Base-by-base conservation (phyloP, 495 filamentous ascomycete genomes). In the Hypoxylon fragiforme region DNA sequence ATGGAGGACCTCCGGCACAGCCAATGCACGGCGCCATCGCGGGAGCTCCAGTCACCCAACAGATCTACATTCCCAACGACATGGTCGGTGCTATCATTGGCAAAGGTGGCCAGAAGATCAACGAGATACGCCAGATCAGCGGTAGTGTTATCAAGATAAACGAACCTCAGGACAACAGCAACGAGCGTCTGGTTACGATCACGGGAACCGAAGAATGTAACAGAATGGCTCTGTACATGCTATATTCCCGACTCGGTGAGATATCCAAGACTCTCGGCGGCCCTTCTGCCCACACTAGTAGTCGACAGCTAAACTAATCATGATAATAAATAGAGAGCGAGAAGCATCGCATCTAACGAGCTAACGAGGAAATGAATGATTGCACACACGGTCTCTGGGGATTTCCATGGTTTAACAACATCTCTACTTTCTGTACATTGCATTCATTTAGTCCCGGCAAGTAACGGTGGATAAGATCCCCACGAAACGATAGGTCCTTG, bases 111-210 rank as follows among this genome's bases (percentile, higher is more conserved):
- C 89, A 91, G 18, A 98, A 98, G 83, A 98, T 98, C 79, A 98
- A 98, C 67, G 94, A 98, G 75, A 98, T 98, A 54, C 85, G 94
- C 48, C 90, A 95, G 62, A 81, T 98, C 60, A 95, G 89, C 63
- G 95, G 95, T 54, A 97, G 94, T 72, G 92, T 97, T 9, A 98
- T 98, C 69, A 98, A 98, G 82, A 98, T 98, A 78, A 98, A 98
- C 70, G 94, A 98, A 67, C 94, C 94, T 0, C 92, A 96, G 64
- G 95, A 97, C 69, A 97, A 95, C 73, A 97, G 91, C 79, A 98
- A 97, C 65, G 94, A 98, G 75, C 83, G 94, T 47, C 77, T 98
- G 44, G 94, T 98, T 20, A 98, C 94, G 6, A 96, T 98, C 62
- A 97, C 95, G 3, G 94, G 94, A 43, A 97, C 94, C 6, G 90